Evolutionary conservation across 768 basidiomycete species (phyloP).

Genomic region (Lyophyllum atratum): DNA sequence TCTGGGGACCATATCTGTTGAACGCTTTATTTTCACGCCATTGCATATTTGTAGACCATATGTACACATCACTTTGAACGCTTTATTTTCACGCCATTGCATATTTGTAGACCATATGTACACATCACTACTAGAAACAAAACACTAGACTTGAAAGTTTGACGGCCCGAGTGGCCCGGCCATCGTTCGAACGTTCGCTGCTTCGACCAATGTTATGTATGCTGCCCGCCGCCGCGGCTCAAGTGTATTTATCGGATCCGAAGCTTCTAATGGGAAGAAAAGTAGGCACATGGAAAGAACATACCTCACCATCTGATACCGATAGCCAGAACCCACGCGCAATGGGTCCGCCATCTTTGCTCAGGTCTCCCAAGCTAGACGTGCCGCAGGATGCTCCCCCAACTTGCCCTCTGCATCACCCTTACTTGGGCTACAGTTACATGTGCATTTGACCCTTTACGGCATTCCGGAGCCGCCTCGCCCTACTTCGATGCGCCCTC

Average conservation of each 20-base stretch:
- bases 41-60: not conserved
- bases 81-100: not conserved
- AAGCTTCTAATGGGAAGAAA: not conserved
- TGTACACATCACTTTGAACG: not conserved
- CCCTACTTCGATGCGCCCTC: slow-evolving; percentile 46
- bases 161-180: not conserved
- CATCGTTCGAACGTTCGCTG: not conserved
- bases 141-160: too few relatives aligned
- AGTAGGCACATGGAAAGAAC: not conserved
- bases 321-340: too few relatives aligned
- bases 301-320: not conserved
- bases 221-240: too few relatives aligned
- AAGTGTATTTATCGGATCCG: not conserved
- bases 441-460: slow-evolving; percentile 34
- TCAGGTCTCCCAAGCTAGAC: not conserved
- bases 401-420: not conserved
- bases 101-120: not conserved
- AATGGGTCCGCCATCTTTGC: too few relatives aligned
- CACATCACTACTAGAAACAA: too few relatives aligned
- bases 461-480: slow-evolving; percentile 43
- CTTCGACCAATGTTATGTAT: not conserved
- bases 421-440: not conserved
- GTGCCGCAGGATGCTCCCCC: not conserved
- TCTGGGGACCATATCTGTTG: not conserved
- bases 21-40: not conserved